Base-by-base conservation (phyloP, 2,329 filamentous ascomycete genomes). In the Clarireedia paspali region DNA sequence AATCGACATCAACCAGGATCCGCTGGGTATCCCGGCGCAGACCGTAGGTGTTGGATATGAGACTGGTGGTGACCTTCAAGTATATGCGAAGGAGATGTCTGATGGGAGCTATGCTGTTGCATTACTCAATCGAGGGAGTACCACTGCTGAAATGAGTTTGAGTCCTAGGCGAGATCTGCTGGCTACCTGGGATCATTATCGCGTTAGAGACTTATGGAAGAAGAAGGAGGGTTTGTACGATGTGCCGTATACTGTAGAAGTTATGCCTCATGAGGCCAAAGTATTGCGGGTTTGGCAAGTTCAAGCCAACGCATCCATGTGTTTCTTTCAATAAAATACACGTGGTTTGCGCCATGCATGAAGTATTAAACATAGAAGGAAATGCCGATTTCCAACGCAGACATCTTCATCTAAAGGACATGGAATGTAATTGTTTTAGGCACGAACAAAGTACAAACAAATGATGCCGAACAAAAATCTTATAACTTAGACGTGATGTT, bases 1-100 rank as follows among this genome's bases (percentile, higher is more conserved):
- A 15, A 71, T 73, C 15, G 70, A 64, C n/a, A 60, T 74, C 26
- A 73, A 68, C 27, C 64, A 66, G 57, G 63, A 66, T 57, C 57
- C 60, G 3, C 59, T 64, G 30, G 69, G 66, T 23, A 56, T 63
- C 6, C 62, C 69, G 20, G 65, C 59, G 10, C 46, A 57, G 20
- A 51, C 52, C 1, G 57, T 60, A 3, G 53, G 52, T 2, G 59
- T 57, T 3, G 47, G 53, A 5, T 55, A 60, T 26, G 45, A 49
- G 15, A 44, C 23, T 7, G 49, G 47, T 47, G 55, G 47, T 1
- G 38, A 60, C 17, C 34, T 59, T 20, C 60, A 62, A 44, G 53
- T 61, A 3, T 63, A 62, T 49, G 62, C 56, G 9, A 62, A 61
- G 45, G 56, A 56, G 39, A 54, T 63, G 59, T 26, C 36, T 4